These are phyloP conservation scores for Venturia asperata DNA, from an alignment of 2,329 filamentous ascomycete genomes.

Conservation along the genomic window DNA sequence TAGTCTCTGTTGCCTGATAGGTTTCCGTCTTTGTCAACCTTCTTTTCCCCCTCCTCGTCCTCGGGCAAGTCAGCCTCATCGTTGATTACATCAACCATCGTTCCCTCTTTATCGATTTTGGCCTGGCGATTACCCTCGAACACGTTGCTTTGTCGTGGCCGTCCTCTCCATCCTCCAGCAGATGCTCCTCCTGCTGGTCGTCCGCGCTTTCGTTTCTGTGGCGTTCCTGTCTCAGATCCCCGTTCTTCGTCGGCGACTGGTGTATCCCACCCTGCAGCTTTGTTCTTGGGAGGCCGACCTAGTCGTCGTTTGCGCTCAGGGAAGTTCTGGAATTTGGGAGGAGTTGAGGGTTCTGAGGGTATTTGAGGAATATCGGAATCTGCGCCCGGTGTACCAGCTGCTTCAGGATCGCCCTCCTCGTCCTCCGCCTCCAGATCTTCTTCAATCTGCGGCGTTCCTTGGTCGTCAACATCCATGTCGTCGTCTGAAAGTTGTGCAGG, in stretches of 20 bases:
- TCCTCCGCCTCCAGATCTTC: slow-evolving; percentile 22
- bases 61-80: slow-evolving; percentile 88
- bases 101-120: slow-evolving; percentile 81
- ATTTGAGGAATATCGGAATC: slow-evolving; percentile 39
- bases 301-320: slow-evolving; percentile 64
- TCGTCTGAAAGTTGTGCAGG: slow-evolving; percentile 19
- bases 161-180: slow-evolving; percentile 59
- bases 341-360: slow-evolving; percentile 33
- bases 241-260: slow-evolving; percentile 39
- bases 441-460: not conserved
- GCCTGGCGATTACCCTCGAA: slow-evolving; percentile 34
- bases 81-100: slow-evolving; percentile 79
- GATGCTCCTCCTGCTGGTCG: slow-evolving; percentile 37
- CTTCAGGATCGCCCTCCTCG: slow-evolving; percentile 44
- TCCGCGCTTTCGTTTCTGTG: slow-evolving; percentile 43
- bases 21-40: slow-evolving; percentile 84
- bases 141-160: slow-evolving; percentile 65
- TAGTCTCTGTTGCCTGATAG: slow-evolving; percentile 83
- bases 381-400: slow-evolving; percentile 34
- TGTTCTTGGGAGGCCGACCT: slow-evolving; percentile 81
- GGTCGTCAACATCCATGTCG: slow-evolving; percentile 18
- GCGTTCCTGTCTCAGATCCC: slow-evolving; percentile 42
- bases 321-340: slow-evolving; percentile 47
- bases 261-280: slow-evolving; percentile 68
- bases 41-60: slow-evolving; percentile 81